A percentile compares a stretch with the other conserved stretches of the same genome.
Evolutionary conservation across 305 asterid species (phyloP).

Genomic region (Plantago lanceolata): DNA sequence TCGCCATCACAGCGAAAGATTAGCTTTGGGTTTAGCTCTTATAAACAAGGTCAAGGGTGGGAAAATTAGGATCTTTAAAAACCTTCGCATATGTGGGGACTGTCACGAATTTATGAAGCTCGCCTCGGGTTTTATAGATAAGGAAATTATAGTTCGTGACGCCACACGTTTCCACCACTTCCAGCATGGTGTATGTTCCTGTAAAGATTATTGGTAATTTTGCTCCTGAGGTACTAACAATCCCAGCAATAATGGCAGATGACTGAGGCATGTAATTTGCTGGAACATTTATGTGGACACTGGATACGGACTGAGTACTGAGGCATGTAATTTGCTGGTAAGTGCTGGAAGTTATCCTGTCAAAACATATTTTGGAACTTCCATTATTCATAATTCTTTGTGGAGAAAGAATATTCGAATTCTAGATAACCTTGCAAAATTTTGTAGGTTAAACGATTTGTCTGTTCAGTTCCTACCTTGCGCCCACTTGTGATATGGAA

Average conservation of each 20-base stretch:
- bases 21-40: constrained; percentile 74
- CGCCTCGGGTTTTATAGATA: constrained; percentile 40
- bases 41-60: constrained; percentile 34
- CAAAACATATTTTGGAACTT: neutral
- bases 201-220: constrained; percentile 77
- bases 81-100: constrained; percentile 80
- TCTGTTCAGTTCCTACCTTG: no score
- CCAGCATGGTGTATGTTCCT: constrained; percentile 56
- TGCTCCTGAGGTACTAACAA: neutral
- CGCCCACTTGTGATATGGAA: no score
- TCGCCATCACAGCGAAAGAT: constrained; percentile 76
- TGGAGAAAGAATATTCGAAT: no score
- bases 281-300: no score
- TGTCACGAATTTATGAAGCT: constrained; percentile 84
- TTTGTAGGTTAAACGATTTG: no score
- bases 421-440: no score
- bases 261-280: no score
- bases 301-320: no score
- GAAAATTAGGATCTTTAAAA: constrained; percentile 67
- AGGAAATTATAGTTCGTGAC: constrained; percentile 67
- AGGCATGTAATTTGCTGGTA: neutral
- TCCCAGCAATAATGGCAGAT: neutral
- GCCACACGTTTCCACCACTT: constrained; percentile 66
- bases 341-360: neutral
- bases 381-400: no score